Evolutionary conservation across 2,329 filamentous ascomycete species (phyloP), one percentile per base, ranked within the genome.

Genomic region (Pyricularia sp.): DNA sequence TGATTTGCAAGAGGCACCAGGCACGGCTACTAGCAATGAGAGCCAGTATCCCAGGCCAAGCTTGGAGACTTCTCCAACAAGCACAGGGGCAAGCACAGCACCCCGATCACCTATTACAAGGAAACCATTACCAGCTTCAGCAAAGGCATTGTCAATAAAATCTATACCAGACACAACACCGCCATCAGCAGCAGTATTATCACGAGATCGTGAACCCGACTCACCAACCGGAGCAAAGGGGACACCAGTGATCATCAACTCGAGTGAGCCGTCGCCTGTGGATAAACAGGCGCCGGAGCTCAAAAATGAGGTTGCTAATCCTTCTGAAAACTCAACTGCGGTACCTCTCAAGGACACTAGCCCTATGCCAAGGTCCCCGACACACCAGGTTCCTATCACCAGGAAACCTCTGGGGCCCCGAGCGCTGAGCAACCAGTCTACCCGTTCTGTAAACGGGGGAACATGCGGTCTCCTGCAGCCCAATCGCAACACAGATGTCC

Each of bases 91-190:
- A 64, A 28, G 60, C 19, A 53, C 30, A 13, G 22, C 64, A 35
- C 5, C 49, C 8, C 16, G 31, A 49, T 73, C 73, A 62, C 71
- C 72, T 33, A 84, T 85, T 60, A 77, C 75, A 40, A 75, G 83
- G 67, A 85, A 85, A 69, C 83, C 83, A 1, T 65, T 85, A 26
- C 79, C 80, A 59, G 68, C 73, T 30, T 70, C 69, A 12, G 68
- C 70, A 30, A 68, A 65, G n/a, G 65, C 69, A 5, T 30, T 57
- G 10, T 28, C 55, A 24, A 30, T 10, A 22, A 28, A 12, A 28
- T 19, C 55, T 19, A 30, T 22, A 30, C 64, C 63, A 40, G 66
- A 65, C 19, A 67, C 66, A 33, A 62, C 60, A 57, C 61, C 22
- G 35, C 22, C 62, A 31, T 10, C 55, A 59, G 26, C 62, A 31